Base-by-base conservation (phyloP, 2,329 filamentous ascomycete species). In the Gliomastix tumulicola region DNA sequence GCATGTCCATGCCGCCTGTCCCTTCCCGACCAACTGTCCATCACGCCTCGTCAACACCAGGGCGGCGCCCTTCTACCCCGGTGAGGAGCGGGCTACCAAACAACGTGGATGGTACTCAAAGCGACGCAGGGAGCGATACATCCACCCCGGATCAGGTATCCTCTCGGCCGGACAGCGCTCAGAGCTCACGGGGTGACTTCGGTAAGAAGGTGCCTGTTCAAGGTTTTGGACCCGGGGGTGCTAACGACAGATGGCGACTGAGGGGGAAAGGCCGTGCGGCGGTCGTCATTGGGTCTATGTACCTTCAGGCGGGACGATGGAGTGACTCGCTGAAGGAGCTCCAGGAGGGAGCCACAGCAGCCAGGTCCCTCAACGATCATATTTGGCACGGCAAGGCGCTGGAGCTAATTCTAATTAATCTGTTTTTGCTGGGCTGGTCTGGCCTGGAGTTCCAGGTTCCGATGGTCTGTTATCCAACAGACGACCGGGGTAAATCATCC, bases 371-470 rank as follows among this genome's bases (percentile, higher is more conserved):
- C 40, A 89, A 88, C 49, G 92, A 98, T 59, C 87, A 95, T 59
- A 59, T 97, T n/a, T 98, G 92, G 90, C 88, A 96, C 62, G 92
- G 86, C 15, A 97, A 97, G 60, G 89, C 88, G 2, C 69, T 98
- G 16, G 94, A 98, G 55, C 79, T 89, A 20, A 86, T 94, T 41
- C 66, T 92, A 32, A 71, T 94, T 19, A 88, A 84, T 51, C 71
- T 97, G 46, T 54, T 97, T 28, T 75, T 97, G 49, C 78, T 94
- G 43, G 84, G 81, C 21, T 95, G 88, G 85, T 76, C 82, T 23
- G 84, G 82, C 5, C 69, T 90, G 49, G 84, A 92, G 51, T 97
- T 97, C 49, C 74, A 82, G 49, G 74, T 92, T n/a, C 78, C 78
- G 3, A 57, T 65, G 9, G 59, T 82, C 13, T 74, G 76, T 43